These are phyloP conservation scores for Wickerhamomyces ciferrii DNA, from an alignment of 805 yeast genomes.

Conservation along the genomic window DNA sequence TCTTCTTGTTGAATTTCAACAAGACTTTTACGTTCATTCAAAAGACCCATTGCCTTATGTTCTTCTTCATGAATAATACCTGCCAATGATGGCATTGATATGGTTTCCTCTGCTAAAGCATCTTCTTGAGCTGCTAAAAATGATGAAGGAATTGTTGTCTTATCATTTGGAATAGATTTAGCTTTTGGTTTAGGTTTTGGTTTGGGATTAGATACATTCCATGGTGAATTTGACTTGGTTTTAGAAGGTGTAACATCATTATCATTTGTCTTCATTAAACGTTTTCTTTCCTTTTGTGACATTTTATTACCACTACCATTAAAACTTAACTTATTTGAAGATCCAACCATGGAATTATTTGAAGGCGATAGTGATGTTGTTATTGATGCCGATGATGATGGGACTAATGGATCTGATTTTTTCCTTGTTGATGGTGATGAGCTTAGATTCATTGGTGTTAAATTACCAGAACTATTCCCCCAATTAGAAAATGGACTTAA, in stretches of 20 bases:
- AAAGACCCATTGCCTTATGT: slow-evolving; percentile 21
- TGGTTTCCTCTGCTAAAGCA: slow-evolving; percentile 4
- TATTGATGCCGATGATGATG: slow-evolving; percentile 4
- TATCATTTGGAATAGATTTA: background rate
- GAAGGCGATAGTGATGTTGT: background rate
- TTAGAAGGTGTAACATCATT: slow-evolving; percentile 1
- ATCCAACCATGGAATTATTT: background rate
- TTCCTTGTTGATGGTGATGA: background rate
- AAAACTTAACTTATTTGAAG: slow-evolving; percentile 1
- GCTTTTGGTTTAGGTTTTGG: slow-evolving; percentile 3
- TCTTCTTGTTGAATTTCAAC: slow-evolving; percentile 78
- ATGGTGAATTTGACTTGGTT: slow-evolving; percentile 8
- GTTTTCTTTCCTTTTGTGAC: slow-evolving; percentile 59
- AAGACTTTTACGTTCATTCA: slow-evolving; percentile 36
- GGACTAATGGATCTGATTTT: background rate
- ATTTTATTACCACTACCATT: slow-evolving; percentile 7
- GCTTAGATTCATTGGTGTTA: background rate
- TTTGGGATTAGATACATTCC: slow-evolving; percentile 12
- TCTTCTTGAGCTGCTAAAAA: slow-evolving; percentile 15
- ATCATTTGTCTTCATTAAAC: slow-evolving; percentile 26
- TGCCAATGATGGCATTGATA: slow-evolving; percentile 27
- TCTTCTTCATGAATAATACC: slow-evolving; percentile 46
- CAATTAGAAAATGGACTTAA: slow-evolving; percentile 8
- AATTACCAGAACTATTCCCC: slow-evolving; percentile 4
- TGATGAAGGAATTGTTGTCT: slow-evolving; percentile 8